Base-by-base conservation (phyloP, 768 basidiomycete species). In the Hypholoma sublateritium region DNA sequence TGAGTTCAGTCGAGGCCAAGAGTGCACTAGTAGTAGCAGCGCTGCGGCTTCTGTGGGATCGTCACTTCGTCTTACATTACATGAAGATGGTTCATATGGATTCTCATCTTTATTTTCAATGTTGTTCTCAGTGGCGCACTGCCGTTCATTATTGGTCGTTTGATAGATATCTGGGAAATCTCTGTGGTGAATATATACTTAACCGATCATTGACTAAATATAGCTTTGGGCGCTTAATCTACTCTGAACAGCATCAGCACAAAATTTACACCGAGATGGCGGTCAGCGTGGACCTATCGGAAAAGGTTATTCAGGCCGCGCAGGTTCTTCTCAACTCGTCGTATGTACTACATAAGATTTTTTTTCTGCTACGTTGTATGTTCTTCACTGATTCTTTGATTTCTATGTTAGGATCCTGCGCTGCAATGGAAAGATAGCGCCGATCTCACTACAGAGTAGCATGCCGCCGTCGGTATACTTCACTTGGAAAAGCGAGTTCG, bases 391-490 rank as follows among this genome's bases (percentile, higher is more conserved):
- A 36, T 32, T 22, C 46, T 19, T 16, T 24, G 16, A 39, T 24
- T 51, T 25, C 36, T 46, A 13, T 7, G 6, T 25, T 58, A 78
- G 77, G 61, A 71, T 50, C 72, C 58, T 34, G 52, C 62, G 12
- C 52, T 75, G 5, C 76, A 75, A 13, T 78, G 77, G 76, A 76
- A 75, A 5, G n/a, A 54, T 78, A 25, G 61, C 72, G 2, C 74
- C 75, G 2, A 75, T 73, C 56, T 73, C 74, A 32, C 28, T 32
- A 9, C 28, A 32, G 0, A 72, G 71, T 28, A 66, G 67, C 3
- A 59, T 74, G 19, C 76, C 75, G 13, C 58, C 73, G 7, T 66
- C 66, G 3, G 65, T 73, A n/a, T 70, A 69, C 0, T 69, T 76
- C 41, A 37, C 34, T 7, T 76, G 68, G 69, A 55, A 66, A 8